These are phyloP conservation scores for Penicillium janthinellum DNA, from an alignment of 2,329 filamentous ascomycete species.

Conservation along the genomic window DNA sequence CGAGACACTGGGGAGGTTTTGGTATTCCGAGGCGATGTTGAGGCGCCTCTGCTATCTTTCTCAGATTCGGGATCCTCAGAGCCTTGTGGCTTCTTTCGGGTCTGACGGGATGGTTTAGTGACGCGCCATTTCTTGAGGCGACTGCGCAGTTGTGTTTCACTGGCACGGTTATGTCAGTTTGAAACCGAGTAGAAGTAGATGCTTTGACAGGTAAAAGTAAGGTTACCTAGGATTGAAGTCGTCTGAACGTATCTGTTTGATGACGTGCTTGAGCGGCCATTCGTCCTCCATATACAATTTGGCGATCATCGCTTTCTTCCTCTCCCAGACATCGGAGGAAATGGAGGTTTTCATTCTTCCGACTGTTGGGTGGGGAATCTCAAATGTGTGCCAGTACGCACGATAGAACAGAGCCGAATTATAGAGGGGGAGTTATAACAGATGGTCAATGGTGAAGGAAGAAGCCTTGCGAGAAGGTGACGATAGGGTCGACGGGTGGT, in stretches of 20 bases:
- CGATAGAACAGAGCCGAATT: background rate
- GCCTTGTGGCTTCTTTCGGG: conserved; percentile 41
- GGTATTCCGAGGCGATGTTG: conserved; percentile 12
- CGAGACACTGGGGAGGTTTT: conserved; percentile 12
- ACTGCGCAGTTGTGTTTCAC: conserved; percentile 49
- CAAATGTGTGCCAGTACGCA: background rate
- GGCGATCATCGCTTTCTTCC: conserved; percentile 45
- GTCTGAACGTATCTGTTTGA: conserved; percentile 46
- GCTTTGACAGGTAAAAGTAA: background rate
- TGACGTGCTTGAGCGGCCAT: conserved; percentile 50
- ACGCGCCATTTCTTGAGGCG: conserved; percentile 50
- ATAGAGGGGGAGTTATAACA: background rate
- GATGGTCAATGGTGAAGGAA: background rate
- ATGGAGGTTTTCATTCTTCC: conserved; percentile 46
- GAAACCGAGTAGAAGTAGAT: background rate
- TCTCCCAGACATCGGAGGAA: conserved; percentile 48
- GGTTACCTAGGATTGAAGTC: conserved; percentile 48
- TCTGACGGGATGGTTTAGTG: conserved; percentile 48
- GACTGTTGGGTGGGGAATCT: background rate
- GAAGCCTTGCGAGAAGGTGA: background rate
- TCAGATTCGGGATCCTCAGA: conserved; percentile 27
- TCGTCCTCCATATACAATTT: conserved; percentile 48
- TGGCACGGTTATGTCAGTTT: conserved; percentile 15
- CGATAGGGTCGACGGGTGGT: background rate
- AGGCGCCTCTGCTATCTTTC: conserved; percentile 15